A percentile compares a stretch with the other conserved stretches of the same genome.
Evolutionary conservation across 1,139 yeast species (phyloP).

Genomic region (Lodderomyces pseudojiufengensis): DNA sequence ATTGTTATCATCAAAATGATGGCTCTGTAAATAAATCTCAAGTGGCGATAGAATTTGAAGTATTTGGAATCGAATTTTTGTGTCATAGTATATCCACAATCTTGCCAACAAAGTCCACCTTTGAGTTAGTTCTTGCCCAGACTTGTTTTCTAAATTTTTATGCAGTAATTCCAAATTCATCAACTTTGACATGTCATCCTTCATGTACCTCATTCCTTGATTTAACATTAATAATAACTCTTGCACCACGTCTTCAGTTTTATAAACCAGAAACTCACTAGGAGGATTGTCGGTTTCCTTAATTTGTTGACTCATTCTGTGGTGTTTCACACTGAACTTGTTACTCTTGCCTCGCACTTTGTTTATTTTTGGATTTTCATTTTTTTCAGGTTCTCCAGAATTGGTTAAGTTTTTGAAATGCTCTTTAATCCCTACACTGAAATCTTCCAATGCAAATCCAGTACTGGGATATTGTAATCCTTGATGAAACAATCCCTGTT

Average conservation of each 20-base stretch:
- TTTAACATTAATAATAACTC: conserved; percentile 28
- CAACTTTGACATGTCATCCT: conserved; percentile 18
- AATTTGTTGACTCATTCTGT: background rate
- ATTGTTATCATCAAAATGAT: too few relatives aligned
- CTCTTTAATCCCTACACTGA: conserved; percentile 25
- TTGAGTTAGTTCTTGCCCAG: background rate
- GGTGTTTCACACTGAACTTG: background rate
- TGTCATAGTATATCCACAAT: conserved; percentile 1
- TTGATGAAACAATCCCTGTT: conserved; percentile 12
- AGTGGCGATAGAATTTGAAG: background rate
- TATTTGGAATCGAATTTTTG: conserved; percentile 1
- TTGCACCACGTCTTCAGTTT: conserved; percentile 29
- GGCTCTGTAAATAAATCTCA: background rate
- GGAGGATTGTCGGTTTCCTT: background rate
- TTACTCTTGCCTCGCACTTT: conserved; percentile 4
- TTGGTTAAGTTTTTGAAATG: conserved; percentile 15
- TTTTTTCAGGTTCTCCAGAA: conserved; percentile 1
- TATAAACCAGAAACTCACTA: conserved; percentile 19
- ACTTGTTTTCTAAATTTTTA: too few relatives aligned
- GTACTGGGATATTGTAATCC: conserved; percentile 20
- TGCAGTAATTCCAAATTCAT: too few relatives aligned
- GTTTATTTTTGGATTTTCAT: conserved; percentile 1
- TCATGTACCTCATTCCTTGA: conserved; percentile 22
- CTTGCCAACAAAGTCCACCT: background rate
- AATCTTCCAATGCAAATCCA: conserved; percentile 27